A percentile compares a stretch with the other conserved stretches of the same genome.
These are phyloP conservation scores for Trametes cinnabarina DNA, from an alignment of 768 basidiomycete species.

Conservation along the genomic window DNA sequence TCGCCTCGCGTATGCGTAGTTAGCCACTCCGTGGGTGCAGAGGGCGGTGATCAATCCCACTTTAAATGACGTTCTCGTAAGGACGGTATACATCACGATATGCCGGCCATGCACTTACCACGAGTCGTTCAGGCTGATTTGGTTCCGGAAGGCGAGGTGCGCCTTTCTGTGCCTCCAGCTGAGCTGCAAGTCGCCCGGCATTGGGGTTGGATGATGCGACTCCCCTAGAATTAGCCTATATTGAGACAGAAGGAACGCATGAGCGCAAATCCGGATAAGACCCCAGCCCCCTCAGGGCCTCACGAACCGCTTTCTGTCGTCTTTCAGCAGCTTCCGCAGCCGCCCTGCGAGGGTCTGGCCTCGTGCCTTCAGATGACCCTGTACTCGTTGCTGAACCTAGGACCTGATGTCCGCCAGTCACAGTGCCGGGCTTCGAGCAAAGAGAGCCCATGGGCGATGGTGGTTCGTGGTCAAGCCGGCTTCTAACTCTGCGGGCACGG, in stretches of 20 bases:
- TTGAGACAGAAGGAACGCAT: not conserved
- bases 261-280: not conserved
- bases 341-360: slow-evolving; percentile 31
- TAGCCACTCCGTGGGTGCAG: slow-evolving; percentile 23
- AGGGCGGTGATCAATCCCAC: slow-evolving; percentile 42
- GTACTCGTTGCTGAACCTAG: slow-evolving; percentile 8
- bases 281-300: not conserved
- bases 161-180: slow-evolving; percentile 40
- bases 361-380: slow-evolving; percentile 11
- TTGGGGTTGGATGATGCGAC: slow-evolving; percentile 45
- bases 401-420: slow-evolving; percentile 33
- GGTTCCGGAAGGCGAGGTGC: slow-evolving; percentile 37
- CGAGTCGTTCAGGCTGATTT: slow-evolving; percentile 40
- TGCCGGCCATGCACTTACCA: slow-evolving; percentile 39
- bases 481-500: too few species aligned
- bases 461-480: too few species aligned
- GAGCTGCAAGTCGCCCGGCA: slow-evolving; percentile 42
- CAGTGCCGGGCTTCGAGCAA: slow-evolving; percentile 35
- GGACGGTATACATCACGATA: slow-evolving; percentile 10
- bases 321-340: slow-evolving; percentile 35
- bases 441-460: slow-evolving; percentile 33
- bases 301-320: slow-evolving; percentile 11
- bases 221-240: slow-evolving; percentile 43
- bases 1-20: slow-evolving; percentile 18
- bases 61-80: slow-evolving; percentile 33